Evolutionary conservation across 306 rosid genomes (phyloP).

Genomic region (Carpinus viminea): DNA sequence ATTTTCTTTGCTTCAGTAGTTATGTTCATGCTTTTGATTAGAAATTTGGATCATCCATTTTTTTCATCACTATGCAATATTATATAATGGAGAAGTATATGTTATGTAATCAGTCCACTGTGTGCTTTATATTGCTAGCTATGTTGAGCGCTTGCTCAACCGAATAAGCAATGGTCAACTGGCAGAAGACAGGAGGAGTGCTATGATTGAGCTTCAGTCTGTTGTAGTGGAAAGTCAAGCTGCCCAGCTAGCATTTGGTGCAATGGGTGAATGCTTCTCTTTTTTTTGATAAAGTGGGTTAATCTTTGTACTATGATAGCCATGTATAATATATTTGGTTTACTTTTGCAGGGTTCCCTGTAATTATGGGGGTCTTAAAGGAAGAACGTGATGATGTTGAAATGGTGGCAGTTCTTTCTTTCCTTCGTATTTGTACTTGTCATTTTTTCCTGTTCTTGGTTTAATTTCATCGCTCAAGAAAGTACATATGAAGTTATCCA

Average conservation of each 20-base stretch:
- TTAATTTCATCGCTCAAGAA: slow-evolving; percentile 17
- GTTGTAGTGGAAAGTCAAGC: slow-evolving; percentile 72
- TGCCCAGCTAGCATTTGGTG: slow-evolving; percentile 90
- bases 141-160: slow-evolving; percentile 85
- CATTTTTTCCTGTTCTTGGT: slow-evolving; percentile 11
- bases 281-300: slow-evolving; percentile 3
- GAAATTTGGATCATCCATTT: neutral
- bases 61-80: neutral
- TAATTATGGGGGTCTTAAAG: slow-evolving; percentile 66
- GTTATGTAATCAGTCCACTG: slow-evolving; percentile 9
- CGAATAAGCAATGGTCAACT: slow-evolving; percentile 91
- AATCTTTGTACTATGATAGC: neutral
- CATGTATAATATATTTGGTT: slow-evolving; percentile 17
- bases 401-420: slow-evolving; percentile 60
- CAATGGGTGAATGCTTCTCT: slow-evolving; percentile 66
- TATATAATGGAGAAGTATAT: neutral
- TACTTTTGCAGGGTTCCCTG: slow-evolving; percentile 73
- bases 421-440: slow-evolving; percentile 13
- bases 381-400: slow-evolving; percentile 94
- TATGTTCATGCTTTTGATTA: slow-evolving; percentile 8
- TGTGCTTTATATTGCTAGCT: slow-evolving; percentile 45
- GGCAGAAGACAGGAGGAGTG: slow-evolving; percentile 83
- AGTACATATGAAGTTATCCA: slow-evolving; percentile 5
- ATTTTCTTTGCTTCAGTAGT: slow-evolving; percentile 4
- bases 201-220: slow-evolving; percentile 87